Evolutionary conservation across 768 basidiomycete genomes (phyloP), one percentile per base, ranked within the genome.

Genomic region (Suillus paluster): DNA sequence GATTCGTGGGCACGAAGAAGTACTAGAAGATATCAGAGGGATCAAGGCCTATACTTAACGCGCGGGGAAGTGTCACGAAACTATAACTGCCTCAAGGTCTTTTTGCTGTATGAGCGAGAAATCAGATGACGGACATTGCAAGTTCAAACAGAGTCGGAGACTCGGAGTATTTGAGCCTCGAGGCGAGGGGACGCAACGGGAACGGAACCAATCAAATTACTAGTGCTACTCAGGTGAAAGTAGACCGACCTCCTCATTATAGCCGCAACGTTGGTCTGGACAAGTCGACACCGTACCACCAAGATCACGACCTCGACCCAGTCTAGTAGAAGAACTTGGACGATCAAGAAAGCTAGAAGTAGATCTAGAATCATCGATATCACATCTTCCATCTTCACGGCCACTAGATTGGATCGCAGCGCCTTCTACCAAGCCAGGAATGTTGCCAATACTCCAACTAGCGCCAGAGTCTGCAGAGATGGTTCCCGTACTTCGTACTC

Each of bases 401-500:
- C 30, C 30, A n/a, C 45, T 23, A 17, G 46, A 12, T 57, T 58
- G 54, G 60, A 59, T 54, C 54, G 42, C 58, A 57, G 54, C 57
- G 60, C 54, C 50, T 45, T 36, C 59, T 49, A 41, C 60, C 61
- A 53, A 30, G 17, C 38, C 49, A 57, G 61, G 33, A 34, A 39
- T 58, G 61, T 64, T 56, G 45, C 60, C 52, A 44, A 30, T 48
- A 36, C 58, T 39, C 23, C 62, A 49, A 15, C 55, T 23, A 58
- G 41, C 19, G 54, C 70, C 7, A 67, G 67, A 49, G 66, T 66
- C n/a, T 30, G 30, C 3, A 36, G 36, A 59, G 53, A 50, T 57
- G 19, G 75, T 75, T 66, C 71, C 72, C 21, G 61, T 71, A 33
- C 67, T 75, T 46, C 73, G 68, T 5, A 69, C 70, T 63, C 75